Base-by-base conservation (phyloP, 768 basidiomycete genomes). In the Boletus bicolor region DNA sequence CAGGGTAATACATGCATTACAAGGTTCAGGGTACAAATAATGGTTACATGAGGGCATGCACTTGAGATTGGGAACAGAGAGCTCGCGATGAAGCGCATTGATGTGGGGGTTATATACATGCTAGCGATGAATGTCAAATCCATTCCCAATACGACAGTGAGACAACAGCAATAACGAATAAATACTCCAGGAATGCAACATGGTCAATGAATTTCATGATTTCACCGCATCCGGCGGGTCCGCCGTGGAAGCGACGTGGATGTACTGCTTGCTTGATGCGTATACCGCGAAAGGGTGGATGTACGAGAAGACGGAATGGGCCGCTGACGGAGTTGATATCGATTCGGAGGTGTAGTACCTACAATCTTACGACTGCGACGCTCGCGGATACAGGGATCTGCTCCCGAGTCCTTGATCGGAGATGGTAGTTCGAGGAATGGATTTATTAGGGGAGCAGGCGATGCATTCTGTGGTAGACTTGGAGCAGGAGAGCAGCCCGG, bases 141-240 rank as follows among this genome's bases (percentile, higher is more conserved):
- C 58, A 34, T 48, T 55, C 52, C 38, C 42, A 38, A 49, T 49
- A 51, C 55, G 26, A 53, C 45, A 55, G 49, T 52, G 54, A 64
- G 41, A 70, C 69, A 70, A 73, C 70, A 71, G 68, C 68, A 73
- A 73, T 73, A 73, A 63, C 46, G 54, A 71, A 72, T 69, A 72
- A 69, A 69, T 69, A 68, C 21, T 57, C 49, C 44, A n/a, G 5
- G 39, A 53, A 49, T 43, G 36, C 42, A 44, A 41, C 47, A 51
- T 51, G 44, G 11, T 34, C 19, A 15, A 32, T n/a, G 15, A 44
- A 11, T 24, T 38, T 37, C 39, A 24, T 45, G 21, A 36, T 36
- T 43, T 66, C 57, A 55, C 44, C 37, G 59, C 47, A 51, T 26
- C n/a, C 45, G 63, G 36, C 56, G 63, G 34, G 59, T 37, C 4